phyloP scores from a whole-genome alignment of 495 filamentous ascomycete genomes.

The Glutinoglossum americanum region DNA sequence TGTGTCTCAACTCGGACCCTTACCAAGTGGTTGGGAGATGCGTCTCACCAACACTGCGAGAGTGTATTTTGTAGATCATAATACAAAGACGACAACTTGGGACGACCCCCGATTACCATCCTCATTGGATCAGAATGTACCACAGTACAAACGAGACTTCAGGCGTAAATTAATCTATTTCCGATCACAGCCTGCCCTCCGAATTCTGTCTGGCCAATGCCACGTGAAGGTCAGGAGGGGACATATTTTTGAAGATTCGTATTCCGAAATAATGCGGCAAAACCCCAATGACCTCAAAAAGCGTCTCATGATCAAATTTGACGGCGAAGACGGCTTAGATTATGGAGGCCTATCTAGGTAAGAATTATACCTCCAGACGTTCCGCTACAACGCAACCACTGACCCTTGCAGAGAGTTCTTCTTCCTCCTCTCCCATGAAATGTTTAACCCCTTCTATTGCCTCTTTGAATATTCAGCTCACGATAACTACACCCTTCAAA shows the following conservation, averaged over 20 bases:
- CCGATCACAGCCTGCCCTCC: slow-evolving; percentile 88
- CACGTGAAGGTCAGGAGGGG: slow-evolving; percentile 92
- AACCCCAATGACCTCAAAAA: slow-evolving; percentile 95
- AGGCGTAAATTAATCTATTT: slow-evolving; percentile 96
- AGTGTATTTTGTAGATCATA: slow-evolving; percentile 98
- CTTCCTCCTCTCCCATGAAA: slow-evolving; percentile 99
- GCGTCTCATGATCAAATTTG: slow-evolving; percentile 97
- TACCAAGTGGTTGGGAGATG: slow-evolving; percentile 99
- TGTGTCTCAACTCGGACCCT: slow-evolving; percentile 87
- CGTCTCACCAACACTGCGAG: slow-evolving; percentile 91
- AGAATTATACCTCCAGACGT: slow-evolving; percentile 1
- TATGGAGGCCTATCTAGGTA: slow-evolving; percentile 90
- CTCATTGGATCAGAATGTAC: slow-evolving; percentile 92
- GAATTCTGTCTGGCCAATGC: slow-evolving; percentile 88
- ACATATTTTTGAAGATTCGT: slow-evolving; percentile 97
- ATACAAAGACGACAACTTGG: slow-evolving; percentile 99
- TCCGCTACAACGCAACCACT: slow-evolving; percentile 6
- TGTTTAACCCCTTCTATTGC: slow-evolving; percentile 99
- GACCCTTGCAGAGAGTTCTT: slow-evolving; percentile 69
- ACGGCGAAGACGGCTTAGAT: slow-evolving; percentile 93
- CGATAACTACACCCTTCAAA: slow-evolving; percentile 99
- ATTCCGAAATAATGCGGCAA: slow-evolving; percentile 93
- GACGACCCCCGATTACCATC: slow-evolving; percentile 90
- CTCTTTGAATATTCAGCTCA: slow-evolving; percentile 99
- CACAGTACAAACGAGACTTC: slow-evolving; percentile 98